phyloP scores from a whole-genome alignment of 441 rosid genomes.

The Arabidopsis hybrid region DNA sequence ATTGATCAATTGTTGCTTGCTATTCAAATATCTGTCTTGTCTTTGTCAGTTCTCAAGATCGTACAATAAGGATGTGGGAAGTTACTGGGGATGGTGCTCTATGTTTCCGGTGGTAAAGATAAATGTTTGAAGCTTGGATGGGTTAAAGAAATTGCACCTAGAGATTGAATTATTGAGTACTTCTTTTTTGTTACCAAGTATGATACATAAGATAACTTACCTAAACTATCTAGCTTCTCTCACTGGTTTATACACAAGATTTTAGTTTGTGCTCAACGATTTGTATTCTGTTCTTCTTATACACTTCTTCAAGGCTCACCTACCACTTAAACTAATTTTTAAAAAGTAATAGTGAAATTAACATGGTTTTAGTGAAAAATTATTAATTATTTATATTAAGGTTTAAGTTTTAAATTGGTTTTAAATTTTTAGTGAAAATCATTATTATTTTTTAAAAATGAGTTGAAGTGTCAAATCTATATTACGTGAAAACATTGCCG shows the following conservation, averaged over 20 bases:
- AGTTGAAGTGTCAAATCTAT: no score
- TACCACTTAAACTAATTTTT: conserved; percentile 40
- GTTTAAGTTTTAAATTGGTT: no score
- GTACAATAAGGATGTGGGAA: conserved; percentile 96
- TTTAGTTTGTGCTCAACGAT: neutral
- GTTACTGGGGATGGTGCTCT: conserved; percentile 86
- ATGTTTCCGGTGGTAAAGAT: conserved; percentile 17
- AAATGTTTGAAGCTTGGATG: no score
- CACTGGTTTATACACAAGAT: neutral
- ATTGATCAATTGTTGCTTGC: neutral
- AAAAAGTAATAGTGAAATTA: no score
- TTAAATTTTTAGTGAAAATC: no score
- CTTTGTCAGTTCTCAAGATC: conserved; percentile 81
- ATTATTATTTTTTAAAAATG: no score
- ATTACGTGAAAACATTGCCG: no score
- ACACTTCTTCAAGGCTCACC: conserved; percentile 35
- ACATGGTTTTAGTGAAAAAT: no score
- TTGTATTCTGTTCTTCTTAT: neutral
- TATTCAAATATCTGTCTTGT: conserved; percentile 27
- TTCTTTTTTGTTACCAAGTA: no score
- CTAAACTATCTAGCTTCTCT: conserved; percentile 15
- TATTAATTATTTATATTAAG: no score
- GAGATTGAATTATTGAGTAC: no score
- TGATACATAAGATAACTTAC: neutral
- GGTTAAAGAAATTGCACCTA: neutral